Base-by-base conservation (phyloP, 1,139 yeast species). In the Kodamaea sp. region DNA sequence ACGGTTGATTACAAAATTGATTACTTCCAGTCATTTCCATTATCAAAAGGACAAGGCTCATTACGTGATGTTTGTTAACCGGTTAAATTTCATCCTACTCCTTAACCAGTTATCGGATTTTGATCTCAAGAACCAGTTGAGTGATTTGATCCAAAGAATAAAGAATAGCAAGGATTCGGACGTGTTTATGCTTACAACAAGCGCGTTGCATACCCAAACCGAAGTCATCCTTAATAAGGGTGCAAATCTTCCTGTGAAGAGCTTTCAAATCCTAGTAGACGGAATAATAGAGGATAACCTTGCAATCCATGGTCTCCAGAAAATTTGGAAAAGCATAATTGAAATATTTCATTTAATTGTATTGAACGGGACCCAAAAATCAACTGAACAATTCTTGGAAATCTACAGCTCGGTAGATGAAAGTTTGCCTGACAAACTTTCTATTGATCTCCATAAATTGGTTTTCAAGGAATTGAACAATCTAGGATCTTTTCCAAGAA, bases 31-130 rank as follows among this genome's bases (percentile, higher is more conserved):
- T 35, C 63, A 57, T 29, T 66, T 50, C 31, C 57, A 50, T 4
- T 67, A 65, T 32, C 51, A 48, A 20, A 47, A 52, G 15, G 57
- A 50, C 12, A 51, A 49, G 24, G 48, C 46, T 5, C 59, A 60
- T 31, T 59, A 47, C 27, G 54, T 53, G 4, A 67, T 66, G 55
- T 69, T 62, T 37, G 43, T 59, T 15, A 70, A 70, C 41, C 44
- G 76, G 29, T 44, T 68, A 24, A 70, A 70, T 39, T 61, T 68
- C 29, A 50, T 67, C 4, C 42, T 64, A 7, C 40, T 70, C 14
- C 49, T 70, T 20, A 43, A 55, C 7, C 73, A 64, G 41, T 32
- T 68, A 3, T 63, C 73, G 1, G 57, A 53, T 7, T 51, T 65
- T 13, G 69, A 66, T 38, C 56, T 67, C 28, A 56, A 52, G 13